Conservation (phyloP, 352 stramenopile species). For the Elongisporangium undulatum region DNA sequence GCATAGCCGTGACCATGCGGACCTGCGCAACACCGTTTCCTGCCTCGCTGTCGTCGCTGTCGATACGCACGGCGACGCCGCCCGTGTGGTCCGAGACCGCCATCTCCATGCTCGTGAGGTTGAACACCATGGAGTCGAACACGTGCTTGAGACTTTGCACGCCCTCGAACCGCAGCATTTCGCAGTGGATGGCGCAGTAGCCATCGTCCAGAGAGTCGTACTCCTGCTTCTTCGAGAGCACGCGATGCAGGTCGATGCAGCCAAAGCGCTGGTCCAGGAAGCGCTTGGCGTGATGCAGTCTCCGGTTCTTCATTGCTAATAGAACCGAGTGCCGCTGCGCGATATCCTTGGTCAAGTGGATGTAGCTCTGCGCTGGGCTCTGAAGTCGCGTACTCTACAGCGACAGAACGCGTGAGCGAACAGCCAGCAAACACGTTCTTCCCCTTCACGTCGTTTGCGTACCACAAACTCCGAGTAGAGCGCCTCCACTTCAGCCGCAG, state of each 20-base stretch:
- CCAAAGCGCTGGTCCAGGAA: neutral
- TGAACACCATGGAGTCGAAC: conserved; percentile 30
- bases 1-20: conserved; percentile 24
- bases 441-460: too few relatives aligned
- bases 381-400: neutral
- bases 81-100: conserved; percentile 33
- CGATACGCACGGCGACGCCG: conserved; percentile 22
- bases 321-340: neutral
- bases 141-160: conserved; percentile 22
- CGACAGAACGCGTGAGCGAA: neutral
- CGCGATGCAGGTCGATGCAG: neutral
- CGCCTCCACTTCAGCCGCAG: neutral
- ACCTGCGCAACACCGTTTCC: conserved; percentile 26
- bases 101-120: conserved; percentile 35
- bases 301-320: neutral
- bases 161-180: conserved; percentile 12
- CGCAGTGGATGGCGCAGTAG: neutral
- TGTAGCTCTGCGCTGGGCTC: neutral
- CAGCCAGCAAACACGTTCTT: neutral
- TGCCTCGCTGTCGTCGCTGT: conserved; percentile 22
- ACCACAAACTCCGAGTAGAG: neutral
- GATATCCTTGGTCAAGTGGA: neutral
- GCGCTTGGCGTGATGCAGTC: neutral
- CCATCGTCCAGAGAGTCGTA: neutral
- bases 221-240: neutral